Evolutionary conservation across 176 grass and related monocot species (phyloP).

Genomic region (Triticum aestivum): DNA sequence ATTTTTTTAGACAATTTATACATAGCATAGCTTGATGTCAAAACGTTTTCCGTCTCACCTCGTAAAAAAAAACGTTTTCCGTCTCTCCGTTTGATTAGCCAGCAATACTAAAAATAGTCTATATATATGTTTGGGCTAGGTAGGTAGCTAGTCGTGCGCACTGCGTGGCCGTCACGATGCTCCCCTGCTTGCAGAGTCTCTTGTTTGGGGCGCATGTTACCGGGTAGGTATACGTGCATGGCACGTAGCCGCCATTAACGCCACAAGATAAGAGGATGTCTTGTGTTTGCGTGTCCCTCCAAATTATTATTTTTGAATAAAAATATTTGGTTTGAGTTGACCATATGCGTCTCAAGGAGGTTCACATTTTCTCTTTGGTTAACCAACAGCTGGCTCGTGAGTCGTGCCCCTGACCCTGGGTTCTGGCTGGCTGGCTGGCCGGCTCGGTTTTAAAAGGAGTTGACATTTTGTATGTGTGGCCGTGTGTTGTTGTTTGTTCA

Average conservation of each 20-base stretch:
- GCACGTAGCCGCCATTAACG: slow-evolving; percentile 47
- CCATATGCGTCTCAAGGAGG: background rate
- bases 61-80: background rate
- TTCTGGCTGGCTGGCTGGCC: background rate
- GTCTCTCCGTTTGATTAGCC: background rate
- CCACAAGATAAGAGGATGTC: slow-evolving; percentile 25
- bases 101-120: background rate
- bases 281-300: background rate
- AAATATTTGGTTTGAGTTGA: background rate
- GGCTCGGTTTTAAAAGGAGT: background rate
- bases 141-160: slow-evolving; percentile 25
- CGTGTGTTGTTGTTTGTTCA: background rate
- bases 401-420: background rate
- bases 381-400: background rate
- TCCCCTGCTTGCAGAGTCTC: background rate
- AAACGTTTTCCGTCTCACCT: background rate
- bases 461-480: background rate
- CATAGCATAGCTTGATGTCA: background rate
- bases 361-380: background rate
- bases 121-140: background rate
- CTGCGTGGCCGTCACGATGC: slow-evolving; percentile 53
- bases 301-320: background rate
- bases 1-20: too few relatives aligned
- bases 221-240: slow-evolving; percentile 23
- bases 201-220: background rate